These are phyloP conservation scores for Stylonectria norvegica DNA, from an alignment of 2,329 filamentous ascomycete species.

Conservation along the genomic window DNA sequence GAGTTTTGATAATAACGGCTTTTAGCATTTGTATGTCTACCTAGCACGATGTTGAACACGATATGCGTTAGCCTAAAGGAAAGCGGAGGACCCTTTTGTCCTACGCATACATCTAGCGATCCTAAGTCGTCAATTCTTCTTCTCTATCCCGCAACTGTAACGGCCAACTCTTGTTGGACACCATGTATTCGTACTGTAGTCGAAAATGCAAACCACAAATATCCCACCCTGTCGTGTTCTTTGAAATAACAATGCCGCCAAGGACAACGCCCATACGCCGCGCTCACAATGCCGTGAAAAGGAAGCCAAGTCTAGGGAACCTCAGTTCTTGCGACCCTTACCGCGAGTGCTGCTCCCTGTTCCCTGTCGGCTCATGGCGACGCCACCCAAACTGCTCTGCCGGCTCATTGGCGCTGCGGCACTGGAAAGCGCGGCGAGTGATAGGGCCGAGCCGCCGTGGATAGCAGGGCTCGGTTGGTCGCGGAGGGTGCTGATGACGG, in stretches of 20 bases:
- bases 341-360: constrained; percentile 49
- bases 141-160: too few species aligned
- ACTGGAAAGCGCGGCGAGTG: constrained; percentile 27
- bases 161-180: too few species aligned
- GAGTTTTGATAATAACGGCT: constrained; percentile 5
- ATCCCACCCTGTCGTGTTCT: too few species aligned
- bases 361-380: constrained; percentile 55
- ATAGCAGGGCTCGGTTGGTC: constrained; percentile 38
- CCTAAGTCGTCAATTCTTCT: too few species aligned
- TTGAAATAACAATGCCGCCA: too few species aligned
- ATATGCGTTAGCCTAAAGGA: constrained; percentile 5
- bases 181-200: too few species aligned
- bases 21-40: constrained; percentile 22
- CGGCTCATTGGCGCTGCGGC: constrained; percentile 51
- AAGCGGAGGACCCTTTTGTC: too few species aligned
- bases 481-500: constrained; percentile 39
- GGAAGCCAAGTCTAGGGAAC: background rate
- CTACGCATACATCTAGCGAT: too few species aligned
- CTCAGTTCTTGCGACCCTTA: constrained; percentile 38
- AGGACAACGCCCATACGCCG: constrained; percentile 24
- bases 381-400: constrained; percentile 53
- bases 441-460: constrained; percentile 19
- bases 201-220: too few species aligned
- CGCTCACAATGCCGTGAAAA: constrained; percentile 29
- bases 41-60: constrained; percentile 11